A percentile compares a stretch with the other conserved stretches of the same genome.
Conservation (phyloP, 495 filamentous ascomycete species). For the Stereocaulon alpinum region DNA sequence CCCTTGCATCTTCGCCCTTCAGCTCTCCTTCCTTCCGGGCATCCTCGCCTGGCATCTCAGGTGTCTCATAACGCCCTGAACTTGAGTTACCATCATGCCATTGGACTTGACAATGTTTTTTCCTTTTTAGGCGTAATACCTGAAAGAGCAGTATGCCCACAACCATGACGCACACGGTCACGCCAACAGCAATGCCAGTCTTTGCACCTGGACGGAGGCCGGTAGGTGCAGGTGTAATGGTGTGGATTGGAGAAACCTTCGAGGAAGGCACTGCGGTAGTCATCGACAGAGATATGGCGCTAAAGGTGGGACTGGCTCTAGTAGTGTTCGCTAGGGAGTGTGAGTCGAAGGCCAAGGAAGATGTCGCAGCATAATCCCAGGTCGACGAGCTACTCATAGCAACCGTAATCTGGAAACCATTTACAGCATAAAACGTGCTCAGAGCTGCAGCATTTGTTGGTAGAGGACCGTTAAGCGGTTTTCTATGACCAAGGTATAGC, state of each 20-base stretch:
- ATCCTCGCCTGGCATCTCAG: conserved; percentile 8
- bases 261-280: background rate
- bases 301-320: background rate
- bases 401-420: background rate
- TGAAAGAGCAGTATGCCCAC: background rate
- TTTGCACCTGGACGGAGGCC: background rate
- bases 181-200: background rate
- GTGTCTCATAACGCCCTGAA: background rate
- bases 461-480: background rate
- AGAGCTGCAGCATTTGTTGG: background rate
- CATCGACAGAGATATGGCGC: background rate
- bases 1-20: background rate
- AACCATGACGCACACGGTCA: background rate
- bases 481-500: background rate
- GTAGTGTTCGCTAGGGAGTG: no score
- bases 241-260: no score
- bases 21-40: conserved; percentile 4
- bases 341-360: no score
- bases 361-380: no score
- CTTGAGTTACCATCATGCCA: background rate
- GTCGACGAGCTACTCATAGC: background rate
- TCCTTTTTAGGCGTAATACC: background rate
- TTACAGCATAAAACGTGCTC: background rate
- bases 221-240: background rate
- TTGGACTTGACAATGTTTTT: background rate